Evolutionary conservation across 176 grass and related monocot species (phyloP).

Genomic region (Hsuehochloa calcarea): DNA sequence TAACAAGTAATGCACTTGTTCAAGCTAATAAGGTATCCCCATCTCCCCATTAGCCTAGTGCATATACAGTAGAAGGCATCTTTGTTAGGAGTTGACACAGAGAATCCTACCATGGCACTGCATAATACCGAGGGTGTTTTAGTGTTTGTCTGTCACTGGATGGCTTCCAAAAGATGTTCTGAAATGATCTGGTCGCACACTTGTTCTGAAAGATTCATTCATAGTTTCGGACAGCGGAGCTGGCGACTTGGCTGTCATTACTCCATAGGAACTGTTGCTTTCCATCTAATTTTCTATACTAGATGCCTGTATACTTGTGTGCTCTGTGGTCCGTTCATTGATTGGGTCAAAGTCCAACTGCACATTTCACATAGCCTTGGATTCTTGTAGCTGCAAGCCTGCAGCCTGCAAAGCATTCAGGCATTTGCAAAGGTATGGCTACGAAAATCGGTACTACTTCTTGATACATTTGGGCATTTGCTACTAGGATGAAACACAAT

Average conservation of each 20-base stretch:
- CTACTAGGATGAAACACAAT: background rate
- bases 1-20: background rate
- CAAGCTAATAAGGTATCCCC: background rate
- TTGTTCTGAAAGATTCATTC: background rate
- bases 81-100: background rate
- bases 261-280: background rate
- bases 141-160: background rate
- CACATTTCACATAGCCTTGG: background rate
- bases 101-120: background rate
- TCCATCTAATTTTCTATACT: background rate
- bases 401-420: constrained; percentile 11
- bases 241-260: background rate
- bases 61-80: background rate
- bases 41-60: background rate
- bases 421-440: background rate
- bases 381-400: background rate
- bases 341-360: background rate
- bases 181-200: background rate
- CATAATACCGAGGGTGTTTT: background rate
- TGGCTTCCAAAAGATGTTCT: background rate
- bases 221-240: background rate
- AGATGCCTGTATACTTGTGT: background rate
- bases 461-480: background rate
- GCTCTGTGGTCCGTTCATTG: background rate
- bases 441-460: background rate